Evolutionary conservation across 2,329 filamentous ascomycete genomes (phyloP), one percentile per base, ranked within the genome.

Genomic region (Fusarium setosum): DNA sequence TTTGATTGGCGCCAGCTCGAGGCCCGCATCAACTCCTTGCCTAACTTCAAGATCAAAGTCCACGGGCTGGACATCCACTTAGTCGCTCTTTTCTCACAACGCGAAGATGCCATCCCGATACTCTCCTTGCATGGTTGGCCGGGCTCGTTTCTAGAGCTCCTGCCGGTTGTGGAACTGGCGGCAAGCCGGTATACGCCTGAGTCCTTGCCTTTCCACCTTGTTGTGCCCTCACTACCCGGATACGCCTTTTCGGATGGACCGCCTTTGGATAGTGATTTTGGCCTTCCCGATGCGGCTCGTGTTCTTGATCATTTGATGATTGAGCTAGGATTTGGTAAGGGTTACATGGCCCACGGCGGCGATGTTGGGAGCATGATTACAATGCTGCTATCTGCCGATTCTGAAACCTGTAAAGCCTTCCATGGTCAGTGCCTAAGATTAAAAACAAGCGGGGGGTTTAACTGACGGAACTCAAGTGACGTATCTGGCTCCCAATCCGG

Each of bases 91-190:
- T 88, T 88, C 72, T 88, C 86, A 0, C 65, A 77, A 35, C 82
- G 80, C 17, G 38, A 73, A 2, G 78, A 83, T 60, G 86, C 86
- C 0, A 76, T 83, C 2, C 86, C 86, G 0, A 64, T 88, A 10
- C 65, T 81, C 4, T 76, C 86, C 11, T 69, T 84, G n/a, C 85
- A 88, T 61, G 86, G 86, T 42, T 88, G 84, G 84, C 85, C 85
- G 2, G 75, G 78, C 61, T 81, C 77, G 1, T 84, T 87, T 59
- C 70, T 84, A 1, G 87, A 89, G 61, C 89, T 88, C 65, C 67
- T 89, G 3, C 81, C 80, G 2, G 75, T 87, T 8, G 70, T 89
- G 52, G 70, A 80, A 2, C 38, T 84, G 4, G 72, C 88, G 2
- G 72, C 72, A 23, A 68, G 76, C 4, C 82, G 82, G 52, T 87